Conservation (phyloP, 805 yeast genomes). For the Ogataea parapolymorpha region DNA sequence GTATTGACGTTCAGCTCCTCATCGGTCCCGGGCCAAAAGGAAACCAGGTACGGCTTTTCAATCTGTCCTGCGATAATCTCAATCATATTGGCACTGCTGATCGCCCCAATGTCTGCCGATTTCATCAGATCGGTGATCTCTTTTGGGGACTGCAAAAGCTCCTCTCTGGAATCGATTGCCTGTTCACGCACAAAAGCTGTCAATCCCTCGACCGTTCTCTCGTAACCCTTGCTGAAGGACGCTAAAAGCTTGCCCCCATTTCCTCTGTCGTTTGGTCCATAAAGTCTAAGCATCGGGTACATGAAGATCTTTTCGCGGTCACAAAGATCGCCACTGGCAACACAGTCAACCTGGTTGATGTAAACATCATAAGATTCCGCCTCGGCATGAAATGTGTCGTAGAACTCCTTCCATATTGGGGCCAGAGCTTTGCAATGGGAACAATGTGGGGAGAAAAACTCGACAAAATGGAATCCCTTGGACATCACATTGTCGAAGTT, state of each 20-base stretch:
- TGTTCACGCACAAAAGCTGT: conserved; percentile 53
- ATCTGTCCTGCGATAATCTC: conserved; percentile 49
- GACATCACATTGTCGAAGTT: conserved; percentile 49
- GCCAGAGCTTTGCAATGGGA: conserved; percentile 74
- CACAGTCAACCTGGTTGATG: conserved; percentile 81
- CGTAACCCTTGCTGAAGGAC: conserved; percentile 46
- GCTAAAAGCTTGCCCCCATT: conserved; percentile 35
- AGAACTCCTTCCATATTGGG: conserved; percentile 79
- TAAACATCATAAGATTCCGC: conserved; percentile 46
- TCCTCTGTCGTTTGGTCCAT: conserved; percentile 51
- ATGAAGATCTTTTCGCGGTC: conserved; percentile 53
- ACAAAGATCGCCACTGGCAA: conserved; percentile 84
- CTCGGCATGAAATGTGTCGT: conserved; percentile 43
- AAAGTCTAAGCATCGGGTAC: conserved; percentile 74
- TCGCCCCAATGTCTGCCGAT: conserved; percentile 6
- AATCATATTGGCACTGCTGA: conserved; percentile 40
- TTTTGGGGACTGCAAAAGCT: conserved; percentile 46
- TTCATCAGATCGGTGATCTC: conserved; percentile 23
- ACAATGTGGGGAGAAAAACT: conserved; percentile 90
- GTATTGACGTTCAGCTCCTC: conserved; percentile 35
- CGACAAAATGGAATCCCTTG: conserved; percentile 68
- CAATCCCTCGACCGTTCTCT: conserved; percentile 48
- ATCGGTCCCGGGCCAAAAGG: conserved; percentile 62
- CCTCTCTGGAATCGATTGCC: conserved; percentile 39
- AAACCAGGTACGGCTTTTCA: conserved; percentile 50